Percentiles rank a stretch among this genome's conserved stretches.
These are phyloP conservation scores for Hyphopichia wangnamkhiaoensis DNA, from an alignment of 1,139 yeast genomes.

Conservation along the genomic window DNA sequence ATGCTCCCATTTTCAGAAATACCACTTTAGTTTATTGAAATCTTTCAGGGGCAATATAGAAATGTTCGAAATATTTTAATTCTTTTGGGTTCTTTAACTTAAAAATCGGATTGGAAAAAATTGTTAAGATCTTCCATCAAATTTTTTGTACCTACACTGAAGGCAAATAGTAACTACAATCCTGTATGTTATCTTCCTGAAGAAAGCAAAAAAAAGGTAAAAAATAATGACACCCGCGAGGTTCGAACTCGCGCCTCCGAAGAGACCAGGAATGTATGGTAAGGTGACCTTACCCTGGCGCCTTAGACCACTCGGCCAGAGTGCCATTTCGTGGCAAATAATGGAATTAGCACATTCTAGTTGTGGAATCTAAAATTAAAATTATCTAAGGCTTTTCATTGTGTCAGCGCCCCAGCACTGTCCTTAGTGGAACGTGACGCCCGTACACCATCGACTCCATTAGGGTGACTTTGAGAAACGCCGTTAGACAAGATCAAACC, in stretches of 20 bases:
- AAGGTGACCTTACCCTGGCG: slow-evolving; percentile 9
- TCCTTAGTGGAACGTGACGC: too few relatives aligned
- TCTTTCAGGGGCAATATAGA: neutral
- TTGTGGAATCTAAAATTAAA: too few relatives aligned
- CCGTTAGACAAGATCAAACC: too few relatives aligned
- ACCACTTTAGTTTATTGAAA: neutral
- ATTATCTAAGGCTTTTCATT: too few relatives aligned
- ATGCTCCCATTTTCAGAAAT: slow-evolving; percentile 13
- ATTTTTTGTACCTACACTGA: too few relatives aligned
- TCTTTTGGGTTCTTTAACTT: too few relatives aligned
- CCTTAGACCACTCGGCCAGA: slow-evolving; percentile 9
- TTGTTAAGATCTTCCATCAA: too few relatives aligned
- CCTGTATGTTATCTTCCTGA: neutral
- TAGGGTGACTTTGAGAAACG: too few relatives aligned
- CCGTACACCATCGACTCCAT: too few relatives aligned
- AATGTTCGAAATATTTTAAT: too few relatives aligned
- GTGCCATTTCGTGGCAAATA: slow-evolving; percentile 3
- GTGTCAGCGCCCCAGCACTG: too few relatives aligned
- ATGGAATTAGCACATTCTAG: neutral
- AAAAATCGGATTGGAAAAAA: too few relatives aligned
- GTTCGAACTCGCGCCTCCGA: slow-evolving; percentile 61
- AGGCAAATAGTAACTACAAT: neutral
- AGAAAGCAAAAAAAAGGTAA: slow-evolving; percentile 14
- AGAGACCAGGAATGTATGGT: slow-evolving; percentile 45
- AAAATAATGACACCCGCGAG: slow-evolving; percentile 50